Percentiles rank a stretch among this genome's conserved stretches.
Conservation (phyloP, 257 asterid genomes). For the Phtheirospermum japonicum region DNA sequence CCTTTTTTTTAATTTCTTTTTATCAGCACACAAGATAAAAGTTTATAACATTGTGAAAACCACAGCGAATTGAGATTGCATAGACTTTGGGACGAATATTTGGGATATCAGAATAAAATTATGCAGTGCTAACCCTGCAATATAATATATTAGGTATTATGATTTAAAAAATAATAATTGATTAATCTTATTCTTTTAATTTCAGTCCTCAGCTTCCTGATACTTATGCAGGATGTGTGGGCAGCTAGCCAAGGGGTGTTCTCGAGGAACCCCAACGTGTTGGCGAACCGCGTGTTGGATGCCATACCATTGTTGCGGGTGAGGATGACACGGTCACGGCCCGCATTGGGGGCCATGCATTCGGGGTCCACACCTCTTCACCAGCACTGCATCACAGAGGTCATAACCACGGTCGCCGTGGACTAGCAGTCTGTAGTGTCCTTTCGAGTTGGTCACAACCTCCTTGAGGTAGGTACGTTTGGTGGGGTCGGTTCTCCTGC, state of each 20-base stretch:
- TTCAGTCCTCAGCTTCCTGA: constrained; percentile 33
- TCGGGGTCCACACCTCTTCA: constrained; percentile 41
- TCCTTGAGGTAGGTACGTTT: constrained; percentile 27
- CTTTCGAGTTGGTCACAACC: constrained; percentile 34
- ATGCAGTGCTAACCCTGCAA: too few species aligned
- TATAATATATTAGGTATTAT: too few species aligned
- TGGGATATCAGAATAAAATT: too few species aligned
- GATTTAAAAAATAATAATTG: too few species aligned
- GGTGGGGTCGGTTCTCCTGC: constrained; percentile 20
- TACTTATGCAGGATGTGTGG: constrained; percentile 43
- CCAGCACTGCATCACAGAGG: constrained; percentile 36
- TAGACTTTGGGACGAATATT: too few species aligned
- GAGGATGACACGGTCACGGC: constrained; percentile 50
- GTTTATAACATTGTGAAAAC: too few species aligned
- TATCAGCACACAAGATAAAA: too few species aligned
- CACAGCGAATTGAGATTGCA: too few species aligned
- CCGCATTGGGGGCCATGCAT: constrained; percentile 5
- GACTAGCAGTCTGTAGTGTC: constrained; percentile 32
- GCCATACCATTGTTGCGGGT: constrained; percentile 55
- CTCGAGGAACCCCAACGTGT: constrained; percentile 45
- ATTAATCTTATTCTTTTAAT: too few species aligned
- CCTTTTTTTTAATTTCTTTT: too few species aligned
- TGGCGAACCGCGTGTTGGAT: constrained; percentile 40
- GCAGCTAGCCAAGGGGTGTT: constrained; percentile 37
- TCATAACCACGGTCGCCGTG: constrained; percentile 40